A percentile compares a stretch with the other conserved stretches of the same genome.
Evolutionary conservation across 169 alveolate genomes (phyloP).

Genomic region (Eimeria nieschulzi): DNA sequence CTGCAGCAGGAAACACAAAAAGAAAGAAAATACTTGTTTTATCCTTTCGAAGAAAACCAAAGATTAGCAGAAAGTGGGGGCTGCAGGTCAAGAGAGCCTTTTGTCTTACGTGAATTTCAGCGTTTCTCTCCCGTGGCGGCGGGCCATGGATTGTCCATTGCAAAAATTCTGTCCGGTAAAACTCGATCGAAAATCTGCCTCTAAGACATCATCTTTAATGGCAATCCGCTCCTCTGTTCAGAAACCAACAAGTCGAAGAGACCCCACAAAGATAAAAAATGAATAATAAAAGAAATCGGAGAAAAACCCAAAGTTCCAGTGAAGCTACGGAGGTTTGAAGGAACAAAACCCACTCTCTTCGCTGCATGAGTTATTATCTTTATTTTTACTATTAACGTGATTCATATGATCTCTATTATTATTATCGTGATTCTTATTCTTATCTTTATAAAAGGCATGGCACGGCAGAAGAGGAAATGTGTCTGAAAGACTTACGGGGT

Average conservation of each 20-base stretch:
- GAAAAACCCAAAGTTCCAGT: not conserved
- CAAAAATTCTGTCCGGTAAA: slow-evolving; percentile 49
- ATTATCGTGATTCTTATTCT: too few species aligned
- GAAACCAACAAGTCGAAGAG: not conserved
- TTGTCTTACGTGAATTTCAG: slow-evolving; percentile 57
- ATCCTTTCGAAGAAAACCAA: not conserved
- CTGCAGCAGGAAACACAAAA: not conserved
- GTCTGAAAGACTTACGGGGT: slow-evolving; percentile 36
- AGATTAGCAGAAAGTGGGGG: not conserved
- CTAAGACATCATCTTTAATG: slow-evolving; percentile 10
- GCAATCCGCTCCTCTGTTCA: slow-evolving; percentile 24
- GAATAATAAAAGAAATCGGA: not conserved
- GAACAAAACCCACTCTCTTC: too few species aligned
- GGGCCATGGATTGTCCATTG: slow-evolving; percentile 56
- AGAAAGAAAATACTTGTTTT: too few species aligned
- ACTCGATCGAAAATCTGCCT: slow-evolving; percentile 3
- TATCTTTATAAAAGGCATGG: not conserved
- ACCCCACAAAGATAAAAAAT: not conserved
- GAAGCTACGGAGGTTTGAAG: too few species aligned
- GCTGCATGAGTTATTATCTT: too few species aligned
- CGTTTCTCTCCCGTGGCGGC: slow-evolving; percentile 41
- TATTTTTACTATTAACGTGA: too few species aligned
- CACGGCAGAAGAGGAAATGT: not conserved
- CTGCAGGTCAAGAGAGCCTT: not conserved
- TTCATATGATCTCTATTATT: too few species aligned